phyloP scores from a whole-genome alignment of 768 basidiomycete species.

The Hygrocybe punicea region DNA sequence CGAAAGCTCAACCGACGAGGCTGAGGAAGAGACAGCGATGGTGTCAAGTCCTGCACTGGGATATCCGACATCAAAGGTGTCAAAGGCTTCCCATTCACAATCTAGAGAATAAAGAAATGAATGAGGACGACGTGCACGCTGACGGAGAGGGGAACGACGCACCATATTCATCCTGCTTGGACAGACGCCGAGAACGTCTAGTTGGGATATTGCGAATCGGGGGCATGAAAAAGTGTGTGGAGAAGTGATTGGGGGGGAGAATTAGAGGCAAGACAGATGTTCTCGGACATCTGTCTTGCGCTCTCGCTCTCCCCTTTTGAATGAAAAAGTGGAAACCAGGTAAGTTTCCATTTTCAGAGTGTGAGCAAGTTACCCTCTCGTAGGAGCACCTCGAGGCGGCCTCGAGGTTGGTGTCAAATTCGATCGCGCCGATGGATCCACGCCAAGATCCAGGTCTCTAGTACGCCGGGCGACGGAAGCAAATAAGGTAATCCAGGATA shows the following conservation, averaged over 20 bases:
- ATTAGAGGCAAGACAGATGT: slow-evolving; percentile 4
- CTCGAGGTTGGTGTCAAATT: slow-evolving; percentile 25
- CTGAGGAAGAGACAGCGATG: slow-evolving; percentile 6
- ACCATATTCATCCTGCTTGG: slow-evolving; percentile 36
- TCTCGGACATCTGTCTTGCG: background rate
- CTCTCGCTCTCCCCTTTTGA: slow-evolving; percentile 23
- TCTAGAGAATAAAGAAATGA: background rate
- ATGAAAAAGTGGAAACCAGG: slow-evolving; percentile 17
- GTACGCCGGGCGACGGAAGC: too few relatives aligned
- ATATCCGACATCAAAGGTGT: background rate
- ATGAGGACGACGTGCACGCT: background rate
- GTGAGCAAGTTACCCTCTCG: slow-evolving; percentile 28
- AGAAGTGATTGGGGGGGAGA: background rate
- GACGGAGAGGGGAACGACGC: slow-evolving; percentile 19
- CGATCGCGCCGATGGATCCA: background rate
- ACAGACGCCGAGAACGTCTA: slow-evolving; percentile 46
- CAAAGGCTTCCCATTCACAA: slow-evolving; percentile 3
- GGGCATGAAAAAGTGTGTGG: slow-evolving; percentile 7
- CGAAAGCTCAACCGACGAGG: slow-evolving; percentile 2
- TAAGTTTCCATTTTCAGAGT: slow-evolving; percentile 15
- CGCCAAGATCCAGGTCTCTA: too few relatives aligned
- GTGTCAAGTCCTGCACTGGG: background rate
- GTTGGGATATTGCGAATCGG: slow-evolving; percentile 14
- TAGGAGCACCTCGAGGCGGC: slow-evolving; percentile 41
- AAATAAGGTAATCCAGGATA: too few relatives aligned